A percentile compares a stretch with the other conserved stretches of the same genome.
Conservation (phyloP, 768 basidiomycete genomes). For the Termitomyces sp. region DNA sequence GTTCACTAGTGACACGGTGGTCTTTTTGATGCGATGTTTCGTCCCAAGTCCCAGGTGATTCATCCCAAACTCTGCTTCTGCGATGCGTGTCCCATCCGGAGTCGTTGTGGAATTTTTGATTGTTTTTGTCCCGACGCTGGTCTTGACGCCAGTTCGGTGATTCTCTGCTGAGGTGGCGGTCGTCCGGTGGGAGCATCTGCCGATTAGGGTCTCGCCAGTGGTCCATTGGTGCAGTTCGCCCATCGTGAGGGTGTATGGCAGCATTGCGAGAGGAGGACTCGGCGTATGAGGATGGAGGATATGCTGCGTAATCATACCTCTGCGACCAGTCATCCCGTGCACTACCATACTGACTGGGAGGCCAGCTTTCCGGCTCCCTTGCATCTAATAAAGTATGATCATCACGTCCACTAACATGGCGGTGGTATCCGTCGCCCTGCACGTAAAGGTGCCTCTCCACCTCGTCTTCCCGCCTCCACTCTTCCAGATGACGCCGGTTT, state of each 20-base stretch:
- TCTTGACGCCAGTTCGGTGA: constrained; percentile 33
- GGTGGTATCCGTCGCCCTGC: constrained; percentile 43
- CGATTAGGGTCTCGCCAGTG: constrained; percentile 41
- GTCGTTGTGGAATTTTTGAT: constrained; percentile 38
- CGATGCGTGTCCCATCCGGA: constrained; percentile 55
- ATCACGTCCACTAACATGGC: constrained; percentile 42
- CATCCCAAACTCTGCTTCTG: constrained; percentile 40
- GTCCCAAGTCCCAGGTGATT: constrained; percentile 24
- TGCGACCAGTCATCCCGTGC: constrained; percentile 46
- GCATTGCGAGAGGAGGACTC: constrained; percentile 43
- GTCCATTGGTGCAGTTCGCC: constrained; percentile 36
- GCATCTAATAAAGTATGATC: constrained; percentile 41
- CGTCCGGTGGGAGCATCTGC: constrained; percentile 15
- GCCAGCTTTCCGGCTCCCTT: constrained; percentile 45
- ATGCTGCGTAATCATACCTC: constrained; percentile 39
- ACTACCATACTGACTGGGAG: constrained; percentile 40
- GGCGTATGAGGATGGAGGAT: constrained; percentile 41
- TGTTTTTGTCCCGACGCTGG: constrained; percentile 36
- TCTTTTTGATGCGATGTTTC: constrained; percentile 25
- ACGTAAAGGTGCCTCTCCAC: constrained; percentile 41
- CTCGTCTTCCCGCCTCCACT: constrained; percentile 46
- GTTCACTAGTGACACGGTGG: constrained; percentile 36
- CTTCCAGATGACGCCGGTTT: constrained; percentile 45
- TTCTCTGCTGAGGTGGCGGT: constrained; percentile 23
- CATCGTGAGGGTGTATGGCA: constrained; percentile 33